Percentiles rank a stretch among this genome's conserved stretches.
Conservation (phyloP, 352 stramenopile genomes). For the Halophytophthora batemanensis region DNA sequence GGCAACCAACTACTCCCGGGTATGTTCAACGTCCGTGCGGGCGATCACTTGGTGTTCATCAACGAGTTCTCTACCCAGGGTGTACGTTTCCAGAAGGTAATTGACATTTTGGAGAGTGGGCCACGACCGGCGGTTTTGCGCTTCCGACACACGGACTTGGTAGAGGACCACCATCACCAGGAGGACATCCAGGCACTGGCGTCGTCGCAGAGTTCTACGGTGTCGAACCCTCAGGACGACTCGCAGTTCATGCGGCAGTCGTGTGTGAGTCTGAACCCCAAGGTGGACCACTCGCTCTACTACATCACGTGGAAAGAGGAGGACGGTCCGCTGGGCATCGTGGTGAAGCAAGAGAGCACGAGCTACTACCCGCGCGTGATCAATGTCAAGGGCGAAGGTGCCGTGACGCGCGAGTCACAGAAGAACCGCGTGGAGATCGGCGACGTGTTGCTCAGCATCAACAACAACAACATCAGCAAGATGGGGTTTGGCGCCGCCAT, state of each 20-base stretch:
- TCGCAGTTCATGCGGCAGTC: constrained; percentile 61
- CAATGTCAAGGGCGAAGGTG: constrained; percentile 86
- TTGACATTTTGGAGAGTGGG: constrained; percentile 81
- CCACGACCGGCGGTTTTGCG: constrained; percentile 71
- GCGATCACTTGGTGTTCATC: constrained; percentile 82
- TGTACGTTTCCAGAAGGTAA: constrained; percentile 84
- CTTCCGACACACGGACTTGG: constrained; percentile 77
- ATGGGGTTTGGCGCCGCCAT: constrained; percentile 87
- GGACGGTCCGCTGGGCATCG: constrained; percentile 79
- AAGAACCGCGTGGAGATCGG: constrained; percentile 83
- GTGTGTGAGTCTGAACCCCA: constrained; percentile 77
- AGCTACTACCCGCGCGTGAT: constrained; percentile 87
- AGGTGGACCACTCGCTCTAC: constrained; percentile 83
- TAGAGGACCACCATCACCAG: constrained; percentile 44
- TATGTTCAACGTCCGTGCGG: constrained; percentile 85
- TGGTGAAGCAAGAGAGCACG: constrained; percentile 84
- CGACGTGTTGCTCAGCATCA: constrained; percentile 83
- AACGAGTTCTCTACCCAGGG: constrained; percentile 83
- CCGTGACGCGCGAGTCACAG: constrained; percentile 74
- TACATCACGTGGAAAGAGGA: constrained; percentile 90
- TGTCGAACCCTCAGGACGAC: constrained; percentile 73
- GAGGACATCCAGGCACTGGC: constrained; percentile 16
- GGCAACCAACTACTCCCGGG: constrained; percentile 72
- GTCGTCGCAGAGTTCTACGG: constrained; percentile 18
- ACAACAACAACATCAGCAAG: constrained; percentile 91